Percentiles rank a stretch among this genome's conserved stretches.
phyloP scores from a whole-genome alignment of 1,284 basidiomycete genomes.

The Trametes versicolor region DNA sequence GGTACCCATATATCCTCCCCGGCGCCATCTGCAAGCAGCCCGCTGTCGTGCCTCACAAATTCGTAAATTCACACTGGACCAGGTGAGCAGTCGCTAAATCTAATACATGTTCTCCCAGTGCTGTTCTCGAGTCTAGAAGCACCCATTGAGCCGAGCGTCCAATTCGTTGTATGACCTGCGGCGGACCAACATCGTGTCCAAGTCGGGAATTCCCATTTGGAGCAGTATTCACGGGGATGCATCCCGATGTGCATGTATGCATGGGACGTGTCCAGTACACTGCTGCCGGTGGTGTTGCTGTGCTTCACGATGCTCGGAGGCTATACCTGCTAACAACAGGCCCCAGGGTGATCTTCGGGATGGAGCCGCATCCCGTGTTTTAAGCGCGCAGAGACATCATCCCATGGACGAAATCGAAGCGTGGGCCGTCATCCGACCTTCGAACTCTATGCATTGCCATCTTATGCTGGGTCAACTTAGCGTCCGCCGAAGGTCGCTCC shows the following conservation, averaged over 20 bases:
- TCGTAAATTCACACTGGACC: no score
- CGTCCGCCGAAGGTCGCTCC: background rate
- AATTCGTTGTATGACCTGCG: background rate
- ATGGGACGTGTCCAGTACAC: background rate
- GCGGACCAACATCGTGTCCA: conserved; percentile 20
- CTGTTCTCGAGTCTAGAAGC: background rate
- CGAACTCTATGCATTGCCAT: background rate
- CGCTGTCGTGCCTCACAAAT: no score
- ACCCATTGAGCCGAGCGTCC: background rate
- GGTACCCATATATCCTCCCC: background rate
- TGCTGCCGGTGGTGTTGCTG: background rate
- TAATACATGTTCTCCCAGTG: background rate
- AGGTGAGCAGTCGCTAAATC: background rate
- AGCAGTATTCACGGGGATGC: conserved; percentile 1
- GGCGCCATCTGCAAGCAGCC: background rate
- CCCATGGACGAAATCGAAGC: background rate
- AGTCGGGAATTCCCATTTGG: conserved; percentile 8
- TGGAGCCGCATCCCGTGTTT: background rate
- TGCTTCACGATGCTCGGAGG: background rate
- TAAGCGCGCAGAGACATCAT: background rate
- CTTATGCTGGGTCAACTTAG: background rate
- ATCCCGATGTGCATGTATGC: background rate
- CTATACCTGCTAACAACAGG: background rate
- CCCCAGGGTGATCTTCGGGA: background rate
- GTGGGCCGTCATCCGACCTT: conserved; percentile 2